These are phyloP conservation scores for Austroboletus novae-zelandiae DNA, from an alignment of 1,284 basidiomycete species.

Conservation along the genomic window DNA sequence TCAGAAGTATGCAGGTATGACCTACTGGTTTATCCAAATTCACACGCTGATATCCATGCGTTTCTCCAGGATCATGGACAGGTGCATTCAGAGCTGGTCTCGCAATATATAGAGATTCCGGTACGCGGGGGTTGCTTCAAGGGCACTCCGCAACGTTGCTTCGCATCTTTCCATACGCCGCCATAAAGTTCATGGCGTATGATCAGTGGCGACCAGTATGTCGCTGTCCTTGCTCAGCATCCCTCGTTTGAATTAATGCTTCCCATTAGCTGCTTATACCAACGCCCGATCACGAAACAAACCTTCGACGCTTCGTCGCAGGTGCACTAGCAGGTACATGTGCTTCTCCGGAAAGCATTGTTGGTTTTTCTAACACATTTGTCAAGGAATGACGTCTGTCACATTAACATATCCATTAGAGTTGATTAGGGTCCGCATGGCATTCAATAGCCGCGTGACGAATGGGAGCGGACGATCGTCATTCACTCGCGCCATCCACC, in stretches of 20 bases:
- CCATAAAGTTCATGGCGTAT: conserved; percentile 98
- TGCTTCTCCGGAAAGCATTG: background rate
- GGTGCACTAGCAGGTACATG: conserved; percentile 83
- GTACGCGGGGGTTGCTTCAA: conserved; percentile 84
- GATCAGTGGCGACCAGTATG: conserved; percentile 77
- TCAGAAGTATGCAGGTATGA: conserved; percentile 84
- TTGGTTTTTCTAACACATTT: background rate
- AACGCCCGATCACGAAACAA: conserved; percentile 75
- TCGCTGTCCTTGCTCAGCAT: conserved; percentile 25
- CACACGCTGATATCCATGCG: conserved; percentile 7
- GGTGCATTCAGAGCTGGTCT: conserved; percentile 83
- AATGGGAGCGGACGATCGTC: conserved; percentile 47
- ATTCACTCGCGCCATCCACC: conserved; percentile 57
- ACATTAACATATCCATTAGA: conserved; percentile 95
- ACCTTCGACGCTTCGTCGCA: conserved; percentile 80
- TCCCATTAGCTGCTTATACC: conserved; percentile 73
- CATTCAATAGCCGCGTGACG: conserved; percentile 72
- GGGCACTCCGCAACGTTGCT: conserved; percentile 91
- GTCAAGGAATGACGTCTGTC: conserved; percentile 83
- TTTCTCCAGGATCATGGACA: conserved; percentile 69
- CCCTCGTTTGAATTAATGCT: background rate
- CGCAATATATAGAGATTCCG: conserved; percentile 75
- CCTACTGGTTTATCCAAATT: conserved; percentile 2
- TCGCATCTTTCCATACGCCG: conserved; percentile 82
- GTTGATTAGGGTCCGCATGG: conserved; percentile 92